A percentile compares a stretch with the other conserved stretches of the same genome.
These are phyloP conservation scores for Colletotrichum filicis DNA, from an alignment of 2,329 filamentous ascomycete species.

Conservation along the genomic window DNA sequence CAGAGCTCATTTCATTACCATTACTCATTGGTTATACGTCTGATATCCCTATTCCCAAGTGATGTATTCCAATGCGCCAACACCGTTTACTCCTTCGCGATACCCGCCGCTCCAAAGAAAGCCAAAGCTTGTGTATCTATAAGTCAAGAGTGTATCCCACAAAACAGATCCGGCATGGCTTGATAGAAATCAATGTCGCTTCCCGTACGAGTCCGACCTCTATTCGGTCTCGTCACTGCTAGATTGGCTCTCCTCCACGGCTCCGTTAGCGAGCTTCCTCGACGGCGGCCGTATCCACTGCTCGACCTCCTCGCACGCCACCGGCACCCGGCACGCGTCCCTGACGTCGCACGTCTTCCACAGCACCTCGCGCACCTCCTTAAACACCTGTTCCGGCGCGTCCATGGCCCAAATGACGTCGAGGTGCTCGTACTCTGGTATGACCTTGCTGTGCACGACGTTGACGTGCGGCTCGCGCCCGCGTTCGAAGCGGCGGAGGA, in stretches of 20 bases:
- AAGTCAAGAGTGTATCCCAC: background rate
- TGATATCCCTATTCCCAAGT: background rate
- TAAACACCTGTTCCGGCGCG: conserved; percentile 82
- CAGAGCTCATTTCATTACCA: conserved; percentile 1
- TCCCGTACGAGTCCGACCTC: background rate
- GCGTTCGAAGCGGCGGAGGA: conserved; percentile 79
- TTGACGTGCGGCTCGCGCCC: conserved; percentile 84
- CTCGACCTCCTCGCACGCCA: conserved; percentile 67
- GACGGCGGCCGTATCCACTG: conserved; percentile 47
- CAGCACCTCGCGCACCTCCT: conserved; percentile 81
- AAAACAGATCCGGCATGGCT: background rate
- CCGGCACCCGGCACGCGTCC: conserved; percentile 70
- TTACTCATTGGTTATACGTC: conserved; percentile 1
- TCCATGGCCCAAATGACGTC: conserved; percentile 98
- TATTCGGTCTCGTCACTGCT: conserved; percentile 32
- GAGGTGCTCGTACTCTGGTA: conserved; percentile 91
- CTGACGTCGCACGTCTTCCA: conserved; percentile 78
- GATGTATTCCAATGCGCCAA: background rate
- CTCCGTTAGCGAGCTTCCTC: background rate
- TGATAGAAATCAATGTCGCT: background rate
- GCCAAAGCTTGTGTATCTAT: background rate
- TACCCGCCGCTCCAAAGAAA: background rate
- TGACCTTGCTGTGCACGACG: conserved; percentile 83
- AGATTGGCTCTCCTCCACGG: conserved; percentile 27
- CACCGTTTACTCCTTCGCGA: conserved; percentile 18